Base-by-base conservation (phyloP, 2,329 filamentous ascomycete genomes). In the Orbilia oligospora region DNA sequence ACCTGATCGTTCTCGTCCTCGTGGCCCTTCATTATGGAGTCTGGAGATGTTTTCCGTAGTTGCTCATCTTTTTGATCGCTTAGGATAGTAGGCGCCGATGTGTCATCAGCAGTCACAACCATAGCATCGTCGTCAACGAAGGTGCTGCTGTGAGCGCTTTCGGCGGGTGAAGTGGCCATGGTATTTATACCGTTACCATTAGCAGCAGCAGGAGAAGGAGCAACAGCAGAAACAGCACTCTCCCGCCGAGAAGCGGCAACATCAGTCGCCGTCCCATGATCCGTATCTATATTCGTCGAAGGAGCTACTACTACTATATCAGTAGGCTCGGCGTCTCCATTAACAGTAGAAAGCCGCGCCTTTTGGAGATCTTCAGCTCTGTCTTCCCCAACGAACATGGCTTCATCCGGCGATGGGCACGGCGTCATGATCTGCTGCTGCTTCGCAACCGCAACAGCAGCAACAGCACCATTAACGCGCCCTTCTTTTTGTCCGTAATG, bases 371-470 rank as follows among this genome's bases (percentile, higher is more conserved):
- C 36, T 41, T 55, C 46, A 38, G 22, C 22, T 49, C 36, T 44
- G 51, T 67, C 36, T 71, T 77, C 73, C 66, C 58, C 73, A 63
- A 69, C 67, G 73, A 71, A 77, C 49, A 77, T 64, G 41, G 73
- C 73, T 71, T 77, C 73, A 77, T 77, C 73, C 73, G 73, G 73
- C 73, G 73, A 77, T 71, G 73, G 73, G 58, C 73, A 71, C 24
- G 73, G 73, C 67, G 73, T 71, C 66, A 77, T 67, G 38, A 71
- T 71, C 33, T 77, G 72, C 22, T 67, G 51, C 33, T 61, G 56
- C 20, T 41, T 44, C 22, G 18, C 14, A 58, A 30, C 30, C 22
- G 18, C 14, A 56, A 27, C 27, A 20, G 27, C 53, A 41, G 30
- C 53, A 22, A 38, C 33, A 41, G 66, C 38, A 70, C 24, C 64